Percentiles rank a stretch among this genome's conserved stretches.
Evolutionary conservation across 2,329 filamentous ascomycete species (phyloP).

Genomic region (Fusarium xyrophilum): DNA sequence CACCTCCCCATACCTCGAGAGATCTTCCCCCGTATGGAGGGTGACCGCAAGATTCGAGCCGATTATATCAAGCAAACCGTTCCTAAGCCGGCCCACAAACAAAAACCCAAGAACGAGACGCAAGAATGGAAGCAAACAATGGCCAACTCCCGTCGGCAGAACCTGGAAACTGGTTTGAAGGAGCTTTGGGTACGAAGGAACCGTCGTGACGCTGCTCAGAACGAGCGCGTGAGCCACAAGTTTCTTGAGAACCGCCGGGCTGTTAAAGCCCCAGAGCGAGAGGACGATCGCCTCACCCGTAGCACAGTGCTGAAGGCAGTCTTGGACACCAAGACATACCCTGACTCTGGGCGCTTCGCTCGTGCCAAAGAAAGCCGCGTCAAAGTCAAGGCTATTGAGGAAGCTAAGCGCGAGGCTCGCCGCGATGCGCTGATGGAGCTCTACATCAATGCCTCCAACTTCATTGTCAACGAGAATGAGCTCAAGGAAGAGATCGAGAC

Average conservation of each 20-base stretch:
- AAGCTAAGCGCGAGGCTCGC: slow-evolving; percentile 62
- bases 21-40: slow-evolving; percentile 69
- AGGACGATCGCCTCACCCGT: slow-evolving; percentile 79
- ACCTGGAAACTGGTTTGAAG: slow-evolving; percentile 73
- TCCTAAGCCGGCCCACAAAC: slow-evolving; percentile 57
- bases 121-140: slow-evolving; percentile 74
- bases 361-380: slow-evolving; percentile 58
- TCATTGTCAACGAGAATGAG: slow-evolving; percentile 84
- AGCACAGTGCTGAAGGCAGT: slow-evolving; percentile 65
- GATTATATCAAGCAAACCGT: slow-evolving; percentile 68
- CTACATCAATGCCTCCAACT: slow-evolving; percentile 86
- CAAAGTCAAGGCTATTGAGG: slow-evolving; percentile 52
- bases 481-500: slow-evolving; percentile 75
- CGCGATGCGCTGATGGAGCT: slow-evolving; percentile 80
- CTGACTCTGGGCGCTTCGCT: slow-evolving; percentile 68
- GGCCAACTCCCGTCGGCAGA: slow-evolving; percentile 73
- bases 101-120: slow-evolving; percentile 47
- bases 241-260: slow-evolving; percentile 56
- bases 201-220: slow-evolving; percentile 47
- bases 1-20: slow-evolving; percentile 82
- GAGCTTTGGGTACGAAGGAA: slow-evolving; percentile 73
- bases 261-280: slow-evolving; percentile 70
- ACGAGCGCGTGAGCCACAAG: slow-evolving; percentile 53
- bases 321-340: slow-evolving; percentile 58
- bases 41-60: slow-evolving; percentile 65